Conservation (phyloP, 2,329 filamentous ascomycete genomes). For the Alternaria sp. region DNA sequence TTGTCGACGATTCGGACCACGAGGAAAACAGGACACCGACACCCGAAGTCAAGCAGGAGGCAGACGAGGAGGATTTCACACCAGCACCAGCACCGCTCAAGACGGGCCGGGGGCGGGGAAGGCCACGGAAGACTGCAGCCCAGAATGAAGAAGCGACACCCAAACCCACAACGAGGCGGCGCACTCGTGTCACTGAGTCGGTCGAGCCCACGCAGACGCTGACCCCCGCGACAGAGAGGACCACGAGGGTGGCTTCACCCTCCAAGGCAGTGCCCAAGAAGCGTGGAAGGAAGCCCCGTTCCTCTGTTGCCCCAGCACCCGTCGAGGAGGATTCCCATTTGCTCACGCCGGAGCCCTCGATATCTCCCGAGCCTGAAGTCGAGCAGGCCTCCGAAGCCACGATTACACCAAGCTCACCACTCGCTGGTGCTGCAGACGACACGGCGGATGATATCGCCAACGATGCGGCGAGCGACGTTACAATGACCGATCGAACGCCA, state of each 20-base stretch:
- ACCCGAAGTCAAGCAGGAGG: slow-evolving; percentile 62
- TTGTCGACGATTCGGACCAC: slow-evolving; percentile 79
- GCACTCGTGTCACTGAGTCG: slow-evolving; percentile 54
- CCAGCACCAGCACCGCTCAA: slow-evolving; percentile 69
- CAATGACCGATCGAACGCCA: slow-evolving; percentile 66
- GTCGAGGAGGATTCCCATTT: slow-evolving; percentile 52
- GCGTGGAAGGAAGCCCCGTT: slow-evolving; percentile 59
- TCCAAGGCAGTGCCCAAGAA: slow-evolving; percentile 63
- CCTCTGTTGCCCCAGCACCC: slow-evolving; percentile 52
- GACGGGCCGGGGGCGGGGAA: slow-evolving; percentile 64
- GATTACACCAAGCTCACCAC: slow-evolving; percentile 59
- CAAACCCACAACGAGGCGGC: slow-evolving; percentile 56
- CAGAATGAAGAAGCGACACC: slow-evolving; percentile 56
- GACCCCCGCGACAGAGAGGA: slow-evolving; percentile 65
- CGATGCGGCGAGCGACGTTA: slow-evolving; percentile 73
- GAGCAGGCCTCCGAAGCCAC: slow-evolving; percentile 56
- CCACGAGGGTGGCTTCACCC: slow-evolving; percentile 44
- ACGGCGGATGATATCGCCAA: slow-evolving; percentile 36
- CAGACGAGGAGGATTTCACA: slow-evolving; percentile 83
- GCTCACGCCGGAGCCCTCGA: slow-evolving; percentile 62
- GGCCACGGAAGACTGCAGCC: slow-evolving; percentile 55
- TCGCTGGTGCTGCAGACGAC: slow-evolving; percentile 75
- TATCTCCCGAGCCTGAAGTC: slow-evolving; percentile 61
- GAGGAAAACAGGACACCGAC: slow-evolving; percentile 73
- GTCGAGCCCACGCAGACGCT: slow-evolving; percentile 70